phyloP scores from a whole-genome alignment of 2,329 filamentous ascomycete species.

The Samsoniella hepiali region DNA sequence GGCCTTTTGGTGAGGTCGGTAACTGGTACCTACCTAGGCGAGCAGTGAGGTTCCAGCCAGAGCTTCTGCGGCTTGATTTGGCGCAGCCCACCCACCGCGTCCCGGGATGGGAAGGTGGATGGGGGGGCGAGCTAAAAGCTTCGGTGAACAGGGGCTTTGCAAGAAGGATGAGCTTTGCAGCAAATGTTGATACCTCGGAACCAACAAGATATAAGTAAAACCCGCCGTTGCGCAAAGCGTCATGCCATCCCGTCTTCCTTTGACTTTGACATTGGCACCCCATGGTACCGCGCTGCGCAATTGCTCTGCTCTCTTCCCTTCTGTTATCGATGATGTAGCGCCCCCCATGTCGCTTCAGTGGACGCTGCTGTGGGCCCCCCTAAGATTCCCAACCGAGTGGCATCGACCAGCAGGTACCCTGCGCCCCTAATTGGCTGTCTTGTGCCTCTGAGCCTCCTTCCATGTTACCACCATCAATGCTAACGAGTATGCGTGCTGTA shows the following conservation, averaged over 20 bases:
- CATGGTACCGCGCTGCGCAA: not conserved
- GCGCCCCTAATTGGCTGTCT: not conserved
- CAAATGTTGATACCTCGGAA: too few species aligned
- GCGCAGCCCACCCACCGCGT: not conserved
- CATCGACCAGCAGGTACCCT: not conserved
- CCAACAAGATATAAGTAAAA: too few species aligned
- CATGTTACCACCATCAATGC: not conserved
- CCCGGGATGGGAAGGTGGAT: not conserved
- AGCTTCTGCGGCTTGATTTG: too few species aligned
- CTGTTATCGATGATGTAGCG: not conserved
- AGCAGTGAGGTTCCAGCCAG: too few species aligned
- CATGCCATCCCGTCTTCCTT: not conserved
- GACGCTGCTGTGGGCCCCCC: not conserved
- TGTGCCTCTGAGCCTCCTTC: not conserved
- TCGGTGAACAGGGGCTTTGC: too few species aligned
- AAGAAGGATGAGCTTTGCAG: too few species aligned
- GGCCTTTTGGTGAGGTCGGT: too few species aligned
- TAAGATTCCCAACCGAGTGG: not conserved
- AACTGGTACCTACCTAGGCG: too few species aligned
- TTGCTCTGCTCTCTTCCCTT: not conserved
- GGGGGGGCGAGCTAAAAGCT: not conserved
- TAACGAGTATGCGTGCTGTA: not conserved
- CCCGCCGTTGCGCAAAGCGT: not conserved
- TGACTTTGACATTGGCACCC: not conserved
- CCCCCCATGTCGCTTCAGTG: not conserved